Conservation (phyloP, 179 eudicot species). For the Actinidia arguta region DNA sequence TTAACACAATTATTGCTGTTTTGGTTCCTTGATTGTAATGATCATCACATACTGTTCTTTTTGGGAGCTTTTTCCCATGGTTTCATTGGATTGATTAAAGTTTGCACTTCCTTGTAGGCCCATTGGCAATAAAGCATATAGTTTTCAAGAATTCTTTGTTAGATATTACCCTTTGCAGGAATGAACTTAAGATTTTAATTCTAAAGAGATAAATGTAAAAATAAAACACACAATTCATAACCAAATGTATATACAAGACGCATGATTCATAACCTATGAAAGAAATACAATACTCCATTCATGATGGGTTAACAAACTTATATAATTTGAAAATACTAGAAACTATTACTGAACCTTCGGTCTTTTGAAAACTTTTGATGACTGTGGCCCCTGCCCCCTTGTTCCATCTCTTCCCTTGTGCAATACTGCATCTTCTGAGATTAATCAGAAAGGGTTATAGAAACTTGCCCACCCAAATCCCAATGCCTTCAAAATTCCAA, state of each 20-base stretch:
- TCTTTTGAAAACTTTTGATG: too few relatives aligned
- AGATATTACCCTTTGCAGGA: background rate
- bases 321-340: too few relatives aligned
- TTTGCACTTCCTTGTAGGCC: background rate
- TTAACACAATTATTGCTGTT: background rate
- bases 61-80: background rate
- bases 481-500: background rate
- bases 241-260: too few relatives aligned
- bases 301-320: too few relatives aligned
- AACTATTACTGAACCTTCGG: too few relatives aligned
- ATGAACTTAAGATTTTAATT: too few relatives aligned
- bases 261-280: too few relatives aligned
- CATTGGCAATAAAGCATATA: background rate
- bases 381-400: too few relatives aligned
- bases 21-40: background rate
- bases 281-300: too few relatives aligned
- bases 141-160: background rate
- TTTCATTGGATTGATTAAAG: background rate
- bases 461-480: background rate
- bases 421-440: background rate
- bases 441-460: background rate
- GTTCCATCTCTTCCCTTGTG: too few relatives aligned
- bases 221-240: too few relatives aligned
- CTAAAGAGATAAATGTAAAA: too few relatives aligned
- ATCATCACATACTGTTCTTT: background rate